Evolutionary conservation across 345 rosid genomes (phyloP).

Genomic region (Sisymbrium altissimum): DNA sequence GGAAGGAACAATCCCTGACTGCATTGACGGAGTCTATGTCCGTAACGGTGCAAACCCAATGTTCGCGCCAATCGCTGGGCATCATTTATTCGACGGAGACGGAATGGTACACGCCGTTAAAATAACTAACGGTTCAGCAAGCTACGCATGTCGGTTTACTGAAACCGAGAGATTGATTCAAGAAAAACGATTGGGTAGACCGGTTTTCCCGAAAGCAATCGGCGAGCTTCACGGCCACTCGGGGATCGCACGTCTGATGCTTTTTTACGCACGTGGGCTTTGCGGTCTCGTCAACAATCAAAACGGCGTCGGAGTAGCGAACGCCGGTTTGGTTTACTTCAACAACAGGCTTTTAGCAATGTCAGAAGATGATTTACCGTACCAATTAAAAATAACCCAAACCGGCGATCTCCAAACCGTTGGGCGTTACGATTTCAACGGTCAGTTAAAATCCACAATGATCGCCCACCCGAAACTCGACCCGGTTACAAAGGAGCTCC

Average conservation of each 20-base stretch:
- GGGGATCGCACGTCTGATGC: slow-evolving; percentile 67
- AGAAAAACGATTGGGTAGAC: slow-evolving; percentile 46
- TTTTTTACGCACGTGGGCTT: slow-evolving; percentile 64
- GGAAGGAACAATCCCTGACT: slow-evolving; percentile 60
- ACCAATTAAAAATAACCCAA: slow-evolving; percentile 54
- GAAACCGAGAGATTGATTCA: slow-evolving; percentile 56
- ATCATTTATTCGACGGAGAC: slow-evolving; percentile 93
- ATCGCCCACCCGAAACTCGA: slow-evolving; percentile 95
- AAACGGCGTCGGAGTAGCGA: slow-evolving; percentile 77
- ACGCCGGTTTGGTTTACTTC: slow-evolving; percentile 85
- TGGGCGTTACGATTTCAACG: slow-evolving; percentile 59
- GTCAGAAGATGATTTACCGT: slow-evolving; percentile 93
- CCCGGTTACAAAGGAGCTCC: slow-evolving; percentile 66
- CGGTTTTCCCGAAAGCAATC: slow-evolving; percentile 84
- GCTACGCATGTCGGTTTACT: slow-evolving; percentile 87
- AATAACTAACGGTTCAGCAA: slow-evolving; percentile 54
- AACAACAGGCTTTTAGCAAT: slow-evolving; percentile 71
- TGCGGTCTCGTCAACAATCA: slow-evolving; percentile 59
- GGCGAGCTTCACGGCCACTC: slow-evolving; percentile 91
- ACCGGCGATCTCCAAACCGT: slow-evolving; percentile 71
- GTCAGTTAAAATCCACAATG: slow-evolving; percentile 69
- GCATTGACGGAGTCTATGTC: slow-evolving; percentile 77
- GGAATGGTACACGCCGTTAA: slow-evolving; percentile 92
- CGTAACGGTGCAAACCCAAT: slow-evolving; percentile 97
- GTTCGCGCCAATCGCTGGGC: slow-evolving; percentile 78